A percentile compares a stretch with the other conserved stretches of the same genome.
phyloP scores from a whole-genome alignment of 768 basidiomycete species.

The Suillus tomentosus region DNA sequence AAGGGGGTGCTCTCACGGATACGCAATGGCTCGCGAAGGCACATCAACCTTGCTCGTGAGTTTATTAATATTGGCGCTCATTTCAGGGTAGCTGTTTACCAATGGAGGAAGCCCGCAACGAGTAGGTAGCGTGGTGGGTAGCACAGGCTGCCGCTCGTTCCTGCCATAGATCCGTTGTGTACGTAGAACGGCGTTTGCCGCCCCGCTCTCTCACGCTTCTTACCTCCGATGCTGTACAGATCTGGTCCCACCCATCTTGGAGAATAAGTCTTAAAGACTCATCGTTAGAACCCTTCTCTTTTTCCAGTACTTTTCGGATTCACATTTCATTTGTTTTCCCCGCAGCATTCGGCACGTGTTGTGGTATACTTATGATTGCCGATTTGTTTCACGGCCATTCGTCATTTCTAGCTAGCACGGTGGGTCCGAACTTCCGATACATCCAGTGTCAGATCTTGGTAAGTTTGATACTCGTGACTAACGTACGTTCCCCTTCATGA shows the following conservation, averaged over 20 bases:
- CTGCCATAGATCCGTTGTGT: slow-evolving; percentile 18
- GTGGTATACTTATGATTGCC: slow-evolving; percentile 2
- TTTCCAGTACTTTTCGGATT: background rate
- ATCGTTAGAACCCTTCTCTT: background rate
- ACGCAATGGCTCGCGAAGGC: slow-evolving; percentile 20
- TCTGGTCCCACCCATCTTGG: background rate
- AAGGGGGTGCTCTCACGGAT: slow-evolving; percentile 23
- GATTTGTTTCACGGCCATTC: background rate
- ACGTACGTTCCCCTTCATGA: background rate
- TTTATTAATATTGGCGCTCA: slow-evolving; percentile 15
- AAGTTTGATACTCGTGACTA: slow-evolving; percentile 4
- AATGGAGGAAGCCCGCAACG: background rate
- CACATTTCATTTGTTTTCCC: background rate
- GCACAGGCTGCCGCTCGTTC: slow-evolving; percentile 23
- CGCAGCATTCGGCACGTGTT: background rate
- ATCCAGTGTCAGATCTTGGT: background rate
- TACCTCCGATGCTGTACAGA: slow-evolving; percentile 9
- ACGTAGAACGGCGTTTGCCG: slow-evolving; percentile 16
- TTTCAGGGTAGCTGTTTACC: background rate
- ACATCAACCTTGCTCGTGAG: slow-evolving; percentile 9
- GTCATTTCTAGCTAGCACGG: background rate
- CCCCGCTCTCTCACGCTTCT: slow-evolving; percentile 1
- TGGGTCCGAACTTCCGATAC: slow-evolving; percentile 3
- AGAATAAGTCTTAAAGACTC: background rate
- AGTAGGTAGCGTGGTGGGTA: slow-evolving; percentile 3